phyloP scores from a whole-genome alignment of 495 filamentous ascomycete species.

The Xylaria grammica region DNA sequence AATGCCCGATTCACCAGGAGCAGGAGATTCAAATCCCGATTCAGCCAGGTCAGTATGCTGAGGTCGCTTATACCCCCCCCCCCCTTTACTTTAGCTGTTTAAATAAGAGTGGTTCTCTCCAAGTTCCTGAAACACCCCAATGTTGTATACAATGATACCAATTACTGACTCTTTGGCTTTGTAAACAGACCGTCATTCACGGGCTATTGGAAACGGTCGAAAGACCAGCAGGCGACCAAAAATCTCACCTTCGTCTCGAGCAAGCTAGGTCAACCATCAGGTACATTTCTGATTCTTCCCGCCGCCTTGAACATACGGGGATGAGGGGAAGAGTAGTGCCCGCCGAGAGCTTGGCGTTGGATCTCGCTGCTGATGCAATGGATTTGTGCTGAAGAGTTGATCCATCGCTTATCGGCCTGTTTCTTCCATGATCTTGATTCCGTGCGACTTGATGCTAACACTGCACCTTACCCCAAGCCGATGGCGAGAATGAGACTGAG shows the following conservation, averaged over 20 bases:
- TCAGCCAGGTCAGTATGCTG: neutral
- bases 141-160: too few relatives aligned
- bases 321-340: neutral
- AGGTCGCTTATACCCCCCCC: neutral
- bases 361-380: neutral
- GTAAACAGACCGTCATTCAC: constrained; percentile 41
- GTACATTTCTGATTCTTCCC: constrained; percentile 22
- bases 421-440: neutral
- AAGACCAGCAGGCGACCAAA: constrained; percentile 30
- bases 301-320: neutral
- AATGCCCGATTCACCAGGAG: constrained; percentile 9
- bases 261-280: constrained; percentile 28
- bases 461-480: neutral
- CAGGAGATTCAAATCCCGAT: neutral
- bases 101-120: too few relatives aligned
- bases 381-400: neutral
- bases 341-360: neutral
- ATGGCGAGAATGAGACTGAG: constrained; percentile 2
- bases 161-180: too few relatives aligned
- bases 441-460: neutral
- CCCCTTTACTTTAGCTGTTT: neutral
- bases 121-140: too few relatives aligned
- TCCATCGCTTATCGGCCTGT: neutral
- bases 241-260: constrained; percentile 44
- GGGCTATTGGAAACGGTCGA: constrained; percentile 45